Conservation (phyloP, 495 filamentous ascomycete genomes). For the Amphirosellinia nigrospora region DNA sequence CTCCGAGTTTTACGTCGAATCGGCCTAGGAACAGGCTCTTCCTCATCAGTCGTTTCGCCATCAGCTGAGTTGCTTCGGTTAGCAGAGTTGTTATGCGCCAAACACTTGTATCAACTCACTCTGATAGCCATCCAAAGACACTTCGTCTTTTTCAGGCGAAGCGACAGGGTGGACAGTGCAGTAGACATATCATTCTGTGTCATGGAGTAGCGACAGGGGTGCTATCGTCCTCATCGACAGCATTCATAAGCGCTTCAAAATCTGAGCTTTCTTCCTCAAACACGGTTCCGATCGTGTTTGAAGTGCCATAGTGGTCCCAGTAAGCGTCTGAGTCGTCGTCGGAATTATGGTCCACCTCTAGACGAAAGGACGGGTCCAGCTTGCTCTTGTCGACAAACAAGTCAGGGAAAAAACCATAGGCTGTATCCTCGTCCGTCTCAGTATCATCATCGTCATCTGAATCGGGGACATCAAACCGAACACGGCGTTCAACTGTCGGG, state of each 20-base stretch:
- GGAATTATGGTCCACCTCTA: constrained; percentile 69
- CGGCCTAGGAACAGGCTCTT: constrained; percentile 67
- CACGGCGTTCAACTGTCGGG: constrained; percentile 56
- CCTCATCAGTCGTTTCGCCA: constrained; percentile 80
- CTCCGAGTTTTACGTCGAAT: constrained; percentile 62
- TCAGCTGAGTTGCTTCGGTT: constrained; percentile 67
- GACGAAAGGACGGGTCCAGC: constrained; percentile 70
- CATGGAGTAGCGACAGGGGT: constrained; percentile 49
- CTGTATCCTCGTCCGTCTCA: constrained; percentile 51
- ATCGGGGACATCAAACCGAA: constrained; percentile 57
- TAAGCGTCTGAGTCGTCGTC: constrained; percentile 56
- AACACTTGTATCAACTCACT: constrained; percentile 58
- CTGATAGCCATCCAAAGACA: constrained; percentile 76
- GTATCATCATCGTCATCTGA: constrained; percentile 54
- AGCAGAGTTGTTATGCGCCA: constrained; percentile 50
- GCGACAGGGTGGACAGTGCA: constrained; percentile 48
- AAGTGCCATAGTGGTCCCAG: constrained; percentile 51
- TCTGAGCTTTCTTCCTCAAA: constrained; percentile 37
- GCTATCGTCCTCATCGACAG: constrained; percentile 35
- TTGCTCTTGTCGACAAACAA: constrained; percentile 75
- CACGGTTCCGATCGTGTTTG: constrained; percentile 22
- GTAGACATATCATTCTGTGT: constrained; percentile 58
- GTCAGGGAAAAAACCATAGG: constrained; percentile 66
- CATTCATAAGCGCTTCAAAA: constrained; percentile 39
- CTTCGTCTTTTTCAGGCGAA: constrained; percentile 56